These are phyloP conservation scores for Fusarium gaditjirri DNA, from an alignment of 2,329 filamentous ascomycete genomes.

Conservation along the genomic window DNA sequence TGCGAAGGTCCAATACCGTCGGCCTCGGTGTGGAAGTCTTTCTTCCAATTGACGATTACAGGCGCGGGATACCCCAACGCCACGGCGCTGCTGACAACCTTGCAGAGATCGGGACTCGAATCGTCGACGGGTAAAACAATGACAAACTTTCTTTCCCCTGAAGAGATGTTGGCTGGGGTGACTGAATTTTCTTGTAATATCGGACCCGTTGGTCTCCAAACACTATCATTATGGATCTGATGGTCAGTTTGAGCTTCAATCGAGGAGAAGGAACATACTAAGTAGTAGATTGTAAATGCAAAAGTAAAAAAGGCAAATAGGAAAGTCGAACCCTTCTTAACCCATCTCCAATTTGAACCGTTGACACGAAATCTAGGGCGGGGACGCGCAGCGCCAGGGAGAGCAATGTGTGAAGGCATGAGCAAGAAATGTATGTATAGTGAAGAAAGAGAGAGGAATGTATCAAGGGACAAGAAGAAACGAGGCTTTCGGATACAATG, in stretches of 20 bases:
- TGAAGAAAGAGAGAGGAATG: conserved; percentile 3
- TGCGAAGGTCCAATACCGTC: conserved; percentile 43
- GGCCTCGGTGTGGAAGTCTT: conserved; percentile 39
- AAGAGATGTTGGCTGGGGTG: conserved; percentile 8
- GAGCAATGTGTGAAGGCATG: conserved; percentile 29
- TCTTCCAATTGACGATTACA: conserved; percentile 48
- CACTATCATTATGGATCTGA: conserved; percentile 34
- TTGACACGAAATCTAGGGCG: conserved; percentile 29
- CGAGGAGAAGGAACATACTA: conserved; percentile 4
- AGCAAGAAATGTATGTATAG: neutral
- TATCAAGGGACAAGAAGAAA: neutral
- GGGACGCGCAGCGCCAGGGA: conserved; percentile 29
- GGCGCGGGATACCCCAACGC: conserved; percentile 46
- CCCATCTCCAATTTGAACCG: conserved; percentile 28
- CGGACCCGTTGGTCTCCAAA: conserved; percentile 21
- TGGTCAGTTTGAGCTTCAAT: conserved; percentile 3
- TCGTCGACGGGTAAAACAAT: conserved; percentile 40
- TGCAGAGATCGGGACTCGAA: conserved; percentile 46
- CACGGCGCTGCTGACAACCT: conserved; percentile 43
- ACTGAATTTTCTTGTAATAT: conserved; percentile 15
- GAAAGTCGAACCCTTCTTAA: conserved; percentile 15
- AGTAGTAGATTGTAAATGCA: conserved; percentile 21
- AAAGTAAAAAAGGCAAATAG: conserved; percentile 3
- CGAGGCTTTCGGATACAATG: neutral
- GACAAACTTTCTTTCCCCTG: conserved; percentile 39